Evolutionary conservation across 257 asterid genomes (phyloP).

Genomic region (Thymus quinquecostatus): DNA sequence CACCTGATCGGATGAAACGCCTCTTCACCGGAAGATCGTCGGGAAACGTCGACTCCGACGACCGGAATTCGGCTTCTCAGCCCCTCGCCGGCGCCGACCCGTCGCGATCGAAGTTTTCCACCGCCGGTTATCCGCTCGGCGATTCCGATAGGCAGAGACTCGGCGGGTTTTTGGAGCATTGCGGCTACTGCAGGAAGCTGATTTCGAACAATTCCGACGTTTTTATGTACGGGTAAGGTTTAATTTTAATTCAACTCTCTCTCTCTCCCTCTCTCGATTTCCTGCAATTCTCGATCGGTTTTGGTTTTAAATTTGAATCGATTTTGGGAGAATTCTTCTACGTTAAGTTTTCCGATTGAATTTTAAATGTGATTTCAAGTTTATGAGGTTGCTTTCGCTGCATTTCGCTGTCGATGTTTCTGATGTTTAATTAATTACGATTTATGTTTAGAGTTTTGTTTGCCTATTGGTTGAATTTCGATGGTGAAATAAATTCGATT

Average conservation of each 20-base stretch:
- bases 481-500: background rate
- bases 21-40: conserved; percentile 25
- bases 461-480: background rate
- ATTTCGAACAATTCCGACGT: conserved; percentile 40
- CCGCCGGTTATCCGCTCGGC: conserved; percentile 25
- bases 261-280: too few relatives aligned
- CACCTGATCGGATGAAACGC: conserved; percentile 19
- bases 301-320: background rate
- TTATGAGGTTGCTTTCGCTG: background rate
- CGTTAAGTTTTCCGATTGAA: conserved; percentile 12
- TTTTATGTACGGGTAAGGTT: conserved; percentile 55
- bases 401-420: too few relatives aligned
- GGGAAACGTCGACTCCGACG: background rate
- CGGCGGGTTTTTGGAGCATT: conserved; percentile 47
- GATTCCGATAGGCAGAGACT: conserved; percentile 9
- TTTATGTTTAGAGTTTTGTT: background rate
- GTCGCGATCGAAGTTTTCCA: conserved; percentile 21
- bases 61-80: background rate
- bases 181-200: conserved; percentile 42
- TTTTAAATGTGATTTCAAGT: background rate
- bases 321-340: background rate
- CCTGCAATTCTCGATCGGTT: background rate
- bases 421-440: too few relatives aligned
- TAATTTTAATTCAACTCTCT: too few relatives aligned
- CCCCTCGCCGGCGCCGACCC: conserved; percentile 24